A percentile compares a stretch with the other conserved stretches of the same genome.
Conservation (phyloP, 345 rosid species). For the Toxicodendron radicans region DNA sequence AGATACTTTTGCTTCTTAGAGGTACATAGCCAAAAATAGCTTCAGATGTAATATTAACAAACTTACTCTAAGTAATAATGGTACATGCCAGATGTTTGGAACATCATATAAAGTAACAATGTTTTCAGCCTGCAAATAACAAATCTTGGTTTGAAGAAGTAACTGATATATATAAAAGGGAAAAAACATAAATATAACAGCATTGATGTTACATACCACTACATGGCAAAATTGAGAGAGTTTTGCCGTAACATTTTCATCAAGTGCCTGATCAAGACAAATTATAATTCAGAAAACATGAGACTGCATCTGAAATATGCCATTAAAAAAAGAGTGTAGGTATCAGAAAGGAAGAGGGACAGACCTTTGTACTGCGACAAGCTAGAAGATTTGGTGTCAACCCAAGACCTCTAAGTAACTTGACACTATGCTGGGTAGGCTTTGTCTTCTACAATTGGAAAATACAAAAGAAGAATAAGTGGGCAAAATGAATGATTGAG, state of each 20-base stretch:
- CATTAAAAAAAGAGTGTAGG: background rate
- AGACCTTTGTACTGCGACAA: slow-evolving; percentile 91
- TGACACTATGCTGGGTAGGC: slow-evolving; percentile 98
- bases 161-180: background rate
- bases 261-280: slow-evolving; percentile 61
- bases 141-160: background rate
- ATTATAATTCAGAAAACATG: slow-evolving; percentile 16
- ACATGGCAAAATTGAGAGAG: slow-evolving; percentile 96
- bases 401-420: slow-evolving; percentile 89
- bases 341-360: slow-evolving; percentile 1
- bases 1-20: background rate
- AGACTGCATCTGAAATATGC: slow-evolving; percentile 5
- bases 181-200: slow-evolving; percentile 16
- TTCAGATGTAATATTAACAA: background rate
- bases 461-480: slow-evolving; percentile 1
- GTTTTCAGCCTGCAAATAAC: slow-evolving; percentile 61
- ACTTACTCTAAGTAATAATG: slow-evolving; percentile 77
- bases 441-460: slow-evolving; percentile 71
- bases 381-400: slow-evolving; percentile 87
- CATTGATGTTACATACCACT: slow-evolving; percentile 46
- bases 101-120: slow-evolving; percentile 83
- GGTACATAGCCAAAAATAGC: background rate
- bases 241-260: slow-evolving; percentile 73
- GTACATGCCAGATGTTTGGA: slow-evolving; percentile 95
- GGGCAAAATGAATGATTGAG: background rate